Evolutionary conservation across 2,329 filamentous ascomycete genomes (phyloP), one percentile per base, ranked within the genome.

Genomic region (Penicillium hesseltinei): DNA sequence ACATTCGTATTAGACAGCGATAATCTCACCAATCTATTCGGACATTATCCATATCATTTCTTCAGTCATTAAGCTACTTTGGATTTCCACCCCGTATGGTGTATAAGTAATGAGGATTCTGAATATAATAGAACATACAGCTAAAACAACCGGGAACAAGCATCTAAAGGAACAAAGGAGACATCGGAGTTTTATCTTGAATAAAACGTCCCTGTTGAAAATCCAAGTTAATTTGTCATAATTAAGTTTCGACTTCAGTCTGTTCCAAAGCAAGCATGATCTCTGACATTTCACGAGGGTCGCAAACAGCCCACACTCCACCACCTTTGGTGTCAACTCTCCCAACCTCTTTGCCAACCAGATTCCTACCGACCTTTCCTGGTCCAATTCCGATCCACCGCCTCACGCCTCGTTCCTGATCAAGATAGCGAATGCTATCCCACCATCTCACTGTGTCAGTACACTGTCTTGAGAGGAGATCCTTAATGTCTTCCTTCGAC

Each of bases 371-470:
- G 2, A 97, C 93, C 73, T 96, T 96, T 5, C 93, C 93, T 0
- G 93, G 93, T 0, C 93, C 93, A 61, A 97, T 91, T 43, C 93
- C 93, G 49, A 97, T 84, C 89, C 93, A 97, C 55, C 92, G 81
- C 66, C 87, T 82, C 19, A 96, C 90, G 61, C 88, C 88, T 69
- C 88, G 84, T 67, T 94, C 86, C 71, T 94, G 87, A 72, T 97
- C 91, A 49, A 97, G 78, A 69, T 95, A 96, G 64, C 86, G 87
- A 67, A 97, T 92, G 67, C 90, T 94, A 65, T 95, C 91, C 87
- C 92, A 96, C 93, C 93, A 97, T 58, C 85, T 82, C 42, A 97
- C 91, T 31, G 92, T 97, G 77, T 96, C 91, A n/a, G 94, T 86
- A 60, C 89, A 92, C 69, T 92, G 89, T 48, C 90, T 79, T 1